These are phyloP conservation scores for Irpex sp. DNA, from an alignment of 1,284 basidiomycete genomes.

Conservation along the genomic window DNA sequence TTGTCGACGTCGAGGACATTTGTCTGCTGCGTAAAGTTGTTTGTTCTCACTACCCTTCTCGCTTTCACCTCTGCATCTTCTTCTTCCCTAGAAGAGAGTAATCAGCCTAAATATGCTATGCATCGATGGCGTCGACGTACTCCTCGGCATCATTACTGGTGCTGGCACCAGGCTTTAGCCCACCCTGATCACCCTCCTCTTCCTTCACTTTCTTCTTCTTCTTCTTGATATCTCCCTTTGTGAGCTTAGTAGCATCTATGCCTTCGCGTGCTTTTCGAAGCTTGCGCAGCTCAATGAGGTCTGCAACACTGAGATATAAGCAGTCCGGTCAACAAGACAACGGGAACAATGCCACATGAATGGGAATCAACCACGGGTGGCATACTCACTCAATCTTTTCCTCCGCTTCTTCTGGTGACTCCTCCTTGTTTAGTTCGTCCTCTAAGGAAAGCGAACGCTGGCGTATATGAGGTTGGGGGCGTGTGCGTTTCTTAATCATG, in stretches of 20 bases:
- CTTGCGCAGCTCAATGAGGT: slow-evolving; percentile 81
- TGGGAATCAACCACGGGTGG: slow-evolving; percentile 2
- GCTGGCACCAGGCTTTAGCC: slow-evolving; percentile 50
- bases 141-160: slow-evolving; percentile 42
- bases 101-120: neutral
- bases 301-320: slow-evolving; percentile 53
- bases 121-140: slow-evolving; percentile 32
- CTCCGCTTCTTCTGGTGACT: slow-evolving; percentile 35
- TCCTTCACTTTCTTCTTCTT: slow-evolving; percentile 52
- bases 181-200: slow-evolving; percentile 40
- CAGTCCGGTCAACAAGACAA: neutral
- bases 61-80: slow-evolving; percentile 65
- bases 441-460: slow-evolving; percentile 34
- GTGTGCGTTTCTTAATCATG: slow-evolving; percentile 62
- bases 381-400: slow-evolving; percentile 45
- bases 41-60: slow-evolving; percentile 71
- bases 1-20: slow-evolving; percentile 95
- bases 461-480: slow-evolving; percentile 48
- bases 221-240: slow-evolving; percentile 77
- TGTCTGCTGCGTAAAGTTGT: slow-evolving; percentile 96
- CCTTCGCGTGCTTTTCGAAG: slow-evolving; percentile 73
- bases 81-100: slow-evolving; percentile 38
- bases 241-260: slow-evolving; percentile 82
- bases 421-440: slow-evolving; percentile 21
- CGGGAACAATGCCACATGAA: slow-evolving; percentile 4